Evolutionary conservation across 2,329 filamentous ascomycete species (phyloP).

Genomic region (Ceratocystis destructans): DNA sequence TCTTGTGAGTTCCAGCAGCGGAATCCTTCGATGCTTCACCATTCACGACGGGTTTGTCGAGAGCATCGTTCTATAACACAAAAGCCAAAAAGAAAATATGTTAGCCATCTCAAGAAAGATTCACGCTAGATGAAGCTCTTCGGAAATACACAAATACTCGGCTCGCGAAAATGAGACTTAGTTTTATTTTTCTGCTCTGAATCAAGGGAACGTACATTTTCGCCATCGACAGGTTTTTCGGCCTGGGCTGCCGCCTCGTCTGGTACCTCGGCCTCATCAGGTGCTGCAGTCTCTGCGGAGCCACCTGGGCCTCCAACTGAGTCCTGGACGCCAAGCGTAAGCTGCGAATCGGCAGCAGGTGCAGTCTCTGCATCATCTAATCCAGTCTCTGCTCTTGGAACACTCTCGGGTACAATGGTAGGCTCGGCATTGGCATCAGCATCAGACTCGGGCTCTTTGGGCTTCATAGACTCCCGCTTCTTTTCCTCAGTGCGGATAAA

Average conservation of each 20-base stretch:
- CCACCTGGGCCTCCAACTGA: background rate
- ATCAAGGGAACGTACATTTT: conserved; percentile 30
- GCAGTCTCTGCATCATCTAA: conserved; percentile 9
- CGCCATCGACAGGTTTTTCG: background rate
- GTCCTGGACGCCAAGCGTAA: background rate
- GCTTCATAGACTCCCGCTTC: conserved; percentile 57
- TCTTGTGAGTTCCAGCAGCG: background rate
- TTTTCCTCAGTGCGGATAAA: conserved; percentile 86
- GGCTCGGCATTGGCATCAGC: conserved; percentile 16
- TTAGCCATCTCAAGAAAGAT: background rate
- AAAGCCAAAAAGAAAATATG: background rate
- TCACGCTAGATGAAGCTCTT: background rate
- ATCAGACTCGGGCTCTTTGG: conserved; percentile 30
- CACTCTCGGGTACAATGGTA: conserved; percentile 21
- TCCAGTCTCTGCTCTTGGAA: conserved; percentile 2
- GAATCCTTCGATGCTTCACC: background rate
- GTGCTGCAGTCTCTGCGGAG: background rate
- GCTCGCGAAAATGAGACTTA: background rate
- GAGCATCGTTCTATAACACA: background rate
- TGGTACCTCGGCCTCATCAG: conserved; percentile 8
- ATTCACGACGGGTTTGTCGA: background rate
- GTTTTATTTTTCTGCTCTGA: conserved; percentile 22
- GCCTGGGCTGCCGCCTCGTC: conserved; percentile 3
- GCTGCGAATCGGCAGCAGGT: background rate
- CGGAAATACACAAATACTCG: background rate